phyloP scores from a whole-genome alignment of 106 monocot species.

The Chionographis japonica region DNA sequence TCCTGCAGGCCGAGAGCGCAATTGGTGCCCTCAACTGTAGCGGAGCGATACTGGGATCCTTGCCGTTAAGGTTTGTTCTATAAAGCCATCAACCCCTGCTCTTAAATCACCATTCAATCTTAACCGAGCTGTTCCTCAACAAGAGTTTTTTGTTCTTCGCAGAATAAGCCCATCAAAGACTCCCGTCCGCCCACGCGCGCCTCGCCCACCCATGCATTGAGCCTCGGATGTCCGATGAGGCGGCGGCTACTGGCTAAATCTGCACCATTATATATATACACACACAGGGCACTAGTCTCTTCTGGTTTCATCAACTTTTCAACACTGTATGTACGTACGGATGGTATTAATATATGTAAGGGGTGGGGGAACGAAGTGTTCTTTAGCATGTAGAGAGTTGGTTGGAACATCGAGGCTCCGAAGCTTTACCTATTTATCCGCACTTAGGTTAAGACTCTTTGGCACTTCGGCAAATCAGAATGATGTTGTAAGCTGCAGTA shows the following conservation, averaged over 20 bases:
- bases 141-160: neutral
- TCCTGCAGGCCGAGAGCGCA: slow-evolving; percentile 44
- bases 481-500: too few relatives aligned
- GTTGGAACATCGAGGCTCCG: slow-evolving; percentile 17
- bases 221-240: neutral
- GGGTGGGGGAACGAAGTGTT: neutral
- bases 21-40: slow-evolving; percentile 43
- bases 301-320: too few relatives aligned
- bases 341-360: neutral
- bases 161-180: slow-evolving; percentile 50
- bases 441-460: too few relatives aligned
- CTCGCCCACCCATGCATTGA: slow-evolving; percentile 23
- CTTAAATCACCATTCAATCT: neutral
- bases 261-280: slow-evolving; percentile 13
- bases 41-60: slow-evolving; percentile 38
- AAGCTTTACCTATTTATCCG: neutral
- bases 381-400: slow-evolving; percentile 12
- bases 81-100: neutral
- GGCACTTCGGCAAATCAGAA: too few relatives aligned
- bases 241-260: too few relatives aligned
- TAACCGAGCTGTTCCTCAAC: neutral
- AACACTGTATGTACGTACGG: too few relatives aligned
- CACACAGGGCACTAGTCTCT: neutral
- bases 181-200: slow-evolving; percentile 32
- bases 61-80: slow-evolving; percentile 30